phyloP scores from a whole-genome alignment of 805 yeast species.

The Candida verbasci region DNA sequence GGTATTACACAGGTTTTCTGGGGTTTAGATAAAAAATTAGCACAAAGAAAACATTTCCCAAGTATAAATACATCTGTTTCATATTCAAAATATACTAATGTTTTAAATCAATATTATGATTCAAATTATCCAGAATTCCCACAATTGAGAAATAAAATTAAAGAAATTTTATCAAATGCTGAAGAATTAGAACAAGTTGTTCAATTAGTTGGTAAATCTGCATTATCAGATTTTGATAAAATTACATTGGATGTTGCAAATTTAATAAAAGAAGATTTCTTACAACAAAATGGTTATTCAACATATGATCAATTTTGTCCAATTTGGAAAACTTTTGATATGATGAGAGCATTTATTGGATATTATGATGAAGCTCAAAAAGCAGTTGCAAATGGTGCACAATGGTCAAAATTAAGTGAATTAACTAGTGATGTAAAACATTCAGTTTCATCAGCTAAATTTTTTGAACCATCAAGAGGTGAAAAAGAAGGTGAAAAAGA shows the following conservation, averaged over 20 bases:
- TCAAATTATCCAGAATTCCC: constrained; percentile 89
- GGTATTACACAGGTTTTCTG: constrained; percentile 99
- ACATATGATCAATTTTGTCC: constrained; percentile 99
- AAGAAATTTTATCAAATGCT: constrained; percentile 92
- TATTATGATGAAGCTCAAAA: constrained; percentile 97
- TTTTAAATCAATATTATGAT: constrained; percentile 82
- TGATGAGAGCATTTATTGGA: constrained; percentile 93
- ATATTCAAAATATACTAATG: constrained; percentile 92
- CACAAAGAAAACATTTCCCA: constrained; percentile 99
- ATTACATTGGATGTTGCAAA: constrained; percentile 90
- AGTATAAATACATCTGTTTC: constrained; percentile 95
- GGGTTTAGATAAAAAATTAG: constrained; percentile 98
- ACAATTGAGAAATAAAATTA: constrained; percentile 80
- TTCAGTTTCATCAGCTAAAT: constrained; percentile 89
- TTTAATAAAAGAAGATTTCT: constrained; percentile 93
- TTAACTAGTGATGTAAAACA: constrained; percentile 89
- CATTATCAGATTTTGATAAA: constrained; percentile 93
- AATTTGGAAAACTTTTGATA: constrained; percentile 96
- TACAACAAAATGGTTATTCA: constrained; percentile 99
- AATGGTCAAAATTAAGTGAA: constrained; percentile 90
- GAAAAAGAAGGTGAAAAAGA: constrained; percentile 70
- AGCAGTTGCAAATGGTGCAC: constrained; percentile 89
- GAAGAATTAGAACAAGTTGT: constrained; percentile 99
- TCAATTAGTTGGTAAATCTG: constrained; percentile 98
- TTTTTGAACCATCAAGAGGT: constrained; percentile 93